Base-by-base conservation (phyloP, 164 flowering plant genomes). In the Umbilicus rupestris region DNA sequence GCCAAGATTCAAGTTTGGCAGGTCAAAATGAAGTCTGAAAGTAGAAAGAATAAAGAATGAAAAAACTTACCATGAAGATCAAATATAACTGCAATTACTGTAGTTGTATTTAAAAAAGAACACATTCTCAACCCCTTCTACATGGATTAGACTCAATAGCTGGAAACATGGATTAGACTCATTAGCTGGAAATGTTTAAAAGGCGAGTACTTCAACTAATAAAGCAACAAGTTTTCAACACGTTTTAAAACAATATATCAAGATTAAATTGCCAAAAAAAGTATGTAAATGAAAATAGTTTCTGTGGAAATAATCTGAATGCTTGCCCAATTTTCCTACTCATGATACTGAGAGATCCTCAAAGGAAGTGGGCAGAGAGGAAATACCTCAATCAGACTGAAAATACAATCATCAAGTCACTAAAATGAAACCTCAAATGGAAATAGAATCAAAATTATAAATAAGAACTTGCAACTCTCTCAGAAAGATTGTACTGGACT, bases 241-340 rank as follows among this genome's bases (percentile, higher is more conserved):
- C 14, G 5, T 55, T 10, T 28, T 55, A 26, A 22, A 12, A 55
- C 9, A 55, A 29, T 22, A 20, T 20, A n/a, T n/a, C n/a, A n/a
- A 14, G 20, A 20, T 8, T 15, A n/a, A 16, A 17, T 50, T 20
- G 7, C 6, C 7, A 9, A 15, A 8, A 31, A 62, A 7, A 14
- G 35, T 29, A 35, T 62, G 12, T 26, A 14, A 62, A 39, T 24
- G 19, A 35, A 22, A n/a, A n/a, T n/a, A n/a, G n/a, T n/a, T n/a
- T 31, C 16, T 19, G 22, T 24, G 42, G 4, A 24, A 22, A 17
- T 86, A 39, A 94, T 81, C 73, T 91, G 90, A 69, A 71, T 74
- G 2, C 83, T 72, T 2, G 98, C 96, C 95, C 96, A 91, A 37
- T 68, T 72, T 14, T 91, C 92, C 95, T 95, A 94, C 68, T 84